Base-by-base conservation (phyloP, 495 filamentous ascomycete species). In the Aspergillus steynii region DNA sequence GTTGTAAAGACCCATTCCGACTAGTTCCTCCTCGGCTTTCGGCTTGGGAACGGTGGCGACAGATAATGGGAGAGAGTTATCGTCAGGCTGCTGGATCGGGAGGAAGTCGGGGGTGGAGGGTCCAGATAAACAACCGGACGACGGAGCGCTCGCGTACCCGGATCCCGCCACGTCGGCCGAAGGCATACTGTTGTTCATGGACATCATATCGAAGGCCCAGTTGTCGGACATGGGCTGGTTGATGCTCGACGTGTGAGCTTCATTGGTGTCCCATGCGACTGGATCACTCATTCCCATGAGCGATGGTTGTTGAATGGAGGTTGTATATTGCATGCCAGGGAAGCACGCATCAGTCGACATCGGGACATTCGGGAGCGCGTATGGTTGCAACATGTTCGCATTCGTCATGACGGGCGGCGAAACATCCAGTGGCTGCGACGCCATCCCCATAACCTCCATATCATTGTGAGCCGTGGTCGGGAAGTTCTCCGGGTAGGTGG, bases 1-100 rank as follows among this genome's bases (percentile, higher is more conserved):
- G 67, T 89, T 90, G 75, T 96, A 94, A 2, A 96, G 81, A 10
- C 91, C 91, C 86, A 96, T 88, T 26, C 90, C 91, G 26, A 92
- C 85, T 2, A 96, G 78, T 65, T 92, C 90, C 60, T 92, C 88
- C 53, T 83, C 86, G 29, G 78, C 32, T 77, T 66, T 77, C 68
- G 62, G 83, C 67, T 57, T 70, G 60, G 65, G 64, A 2, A 60
- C 37, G 8, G 45, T 51, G 1, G 50, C 10, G 20, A 47, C 50
- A 10, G 63, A 37, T 25, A 63, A 47, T 1, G 52, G 29, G 7
- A 55, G 46, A 5, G 52, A 42, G n/a, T 66, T 50, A 15, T 69
- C 59, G 9, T 81, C 76, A 32, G 76, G 73, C 60, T 83, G 75
- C 56, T 80, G 73, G 27, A 77, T 70, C n/a, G 78, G 78, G 27